Percentiles rank a stretch among this genome's conserved stretches.
These are phyloP conservation scores for Salix arbutifolia DNA, from an alignment of 345 rosid species.

Conservation along the genomic window DNA sequence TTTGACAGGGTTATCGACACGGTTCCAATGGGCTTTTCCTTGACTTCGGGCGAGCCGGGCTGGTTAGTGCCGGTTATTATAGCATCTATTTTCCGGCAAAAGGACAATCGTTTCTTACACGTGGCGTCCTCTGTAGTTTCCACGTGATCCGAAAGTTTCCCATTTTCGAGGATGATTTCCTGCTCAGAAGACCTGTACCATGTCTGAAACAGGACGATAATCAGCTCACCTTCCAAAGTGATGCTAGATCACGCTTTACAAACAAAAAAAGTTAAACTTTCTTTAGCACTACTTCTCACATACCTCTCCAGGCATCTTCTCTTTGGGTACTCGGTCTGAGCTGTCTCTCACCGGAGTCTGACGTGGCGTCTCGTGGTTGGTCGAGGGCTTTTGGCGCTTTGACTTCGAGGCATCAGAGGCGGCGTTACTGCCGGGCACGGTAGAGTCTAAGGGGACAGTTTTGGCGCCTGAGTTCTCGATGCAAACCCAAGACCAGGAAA, in stretches of 20 bases:
- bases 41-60: conserved; percentile 30
- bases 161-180: conserved; percentile 22
- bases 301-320: neutral
- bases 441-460: conserved; percentile 41
- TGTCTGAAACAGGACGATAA: conserved; percentile 27
- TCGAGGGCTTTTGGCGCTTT: conserved; percentile 9
- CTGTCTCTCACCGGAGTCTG: neutral
- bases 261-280: neutral
- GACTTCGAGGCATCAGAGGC: conserved; percentile 12
- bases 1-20: conserved; percentile 7
- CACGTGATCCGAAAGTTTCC: conserved; percentile 11
- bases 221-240: neutral
- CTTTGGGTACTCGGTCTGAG: neutral
- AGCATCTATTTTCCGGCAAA: conserved; percentile 22
- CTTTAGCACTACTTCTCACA: neutral
- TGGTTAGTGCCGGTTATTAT: conserved; percentile 21
- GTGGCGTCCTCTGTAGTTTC: conserved; percentile 15
- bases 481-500: conserved; percentile 26
- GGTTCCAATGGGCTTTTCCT: conserved; percentile 11
- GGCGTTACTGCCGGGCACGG: conserved; percentile 11
- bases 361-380: neutral
- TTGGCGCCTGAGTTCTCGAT: conserved; percentile 33
- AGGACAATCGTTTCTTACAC: conserved; percentile 16
- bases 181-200: conserved; percentile 10
- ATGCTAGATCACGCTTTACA: neutral